A percentile compares a stretch with the other conserved stretches of the same genome.
Conservation (phyloP, 2,329 filamentous ascomycete genomes). For the Pseudocercospora vitis region DNA sequence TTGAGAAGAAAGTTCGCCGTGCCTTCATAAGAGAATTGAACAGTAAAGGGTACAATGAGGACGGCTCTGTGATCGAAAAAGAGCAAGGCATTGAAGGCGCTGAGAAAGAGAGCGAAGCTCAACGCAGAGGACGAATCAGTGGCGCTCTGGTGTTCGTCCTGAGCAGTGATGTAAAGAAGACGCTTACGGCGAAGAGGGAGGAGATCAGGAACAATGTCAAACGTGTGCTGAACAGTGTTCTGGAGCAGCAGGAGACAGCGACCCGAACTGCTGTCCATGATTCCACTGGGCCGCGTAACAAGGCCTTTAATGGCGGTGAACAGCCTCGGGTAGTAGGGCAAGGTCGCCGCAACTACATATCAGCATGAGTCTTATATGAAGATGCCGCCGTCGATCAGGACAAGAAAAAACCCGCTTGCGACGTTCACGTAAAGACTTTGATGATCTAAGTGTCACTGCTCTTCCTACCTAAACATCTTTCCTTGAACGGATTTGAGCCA, state of each 20-base stretch:
- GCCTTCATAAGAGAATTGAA: slow-evolving; percentile 50
- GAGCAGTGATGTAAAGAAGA: slow-evolving; percentile 20
- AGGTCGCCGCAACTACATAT: no score
- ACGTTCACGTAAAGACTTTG: no score
- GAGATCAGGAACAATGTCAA: slow-evolving; percentile 21
- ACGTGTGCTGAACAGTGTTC: slow-evolving; percentile 11
- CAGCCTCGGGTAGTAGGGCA: no score
- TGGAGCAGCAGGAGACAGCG: slow-evolving; percentile 10
- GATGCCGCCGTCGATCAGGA: no score
- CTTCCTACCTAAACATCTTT: no score
- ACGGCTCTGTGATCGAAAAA: slow-evolving; percentile 29
- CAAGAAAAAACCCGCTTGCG: no score
- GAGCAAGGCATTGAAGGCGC: background rate
- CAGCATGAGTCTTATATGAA: no score
- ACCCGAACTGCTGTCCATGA: no score
- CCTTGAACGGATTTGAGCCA: no score
- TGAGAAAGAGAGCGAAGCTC: background rate
- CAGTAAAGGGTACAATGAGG: slow-evolving; percentile 46
- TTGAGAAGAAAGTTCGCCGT: slow-evolving; percentile 44
- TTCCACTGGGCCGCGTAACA: no score
- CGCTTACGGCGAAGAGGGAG: slow-evolving; percentile 23
- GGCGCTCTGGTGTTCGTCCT: slow-evolving; percentile 24
- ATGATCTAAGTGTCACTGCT: no score
- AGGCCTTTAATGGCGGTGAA: no score
- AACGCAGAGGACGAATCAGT: slow-evolving; percentile 9